Evolutionary conservation across 2,329 filamentous ascomycete species (phyloP), one percentile per base, ranked within the genome.

Genomic region (Alternaria triticina): DNA sequence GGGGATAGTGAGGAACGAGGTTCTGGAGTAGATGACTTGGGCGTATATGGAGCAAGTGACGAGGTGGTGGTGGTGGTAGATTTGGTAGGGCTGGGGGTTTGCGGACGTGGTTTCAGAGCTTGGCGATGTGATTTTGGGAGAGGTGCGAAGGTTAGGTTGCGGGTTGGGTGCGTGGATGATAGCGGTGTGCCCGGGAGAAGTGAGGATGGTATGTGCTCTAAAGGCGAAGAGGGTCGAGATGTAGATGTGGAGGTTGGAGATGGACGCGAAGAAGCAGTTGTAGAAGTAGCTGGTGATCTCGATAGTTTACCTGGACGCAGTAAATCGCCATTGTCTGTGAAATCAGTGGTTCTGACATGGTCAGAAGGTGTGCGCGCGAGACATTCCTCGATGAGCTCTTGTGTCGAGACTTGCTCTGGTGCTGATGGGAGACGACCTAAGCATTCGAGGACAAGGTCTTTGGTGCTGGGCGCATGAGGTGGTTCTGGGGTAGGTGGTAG

Each of bases 151-250:
- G 40, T 22, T 1, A 6, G 3, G 17, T 55, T 33, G 1, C 7
- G 17, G 3, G 49, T 15, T 51, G 17, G 28, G 0, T 36, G 11
- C 2, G 40, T 33, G 2, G 5, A 33, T 25, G 25, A 2, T 1
- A 23, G 25, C 3, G 36, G 36, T 11, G 5, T 22, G 5, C 40
- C 52, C 1, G 40, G 52, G n/a, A 25, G 40, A 3, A 55, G 25
- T 3, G 33, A 45, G 1, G 12, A 8, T 1, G 52, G 40, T 5
- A 55, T 45, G 6, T 6, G 5, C 0, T 17, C n/a, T 40, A 3
- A 40, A 0, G 36, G 36, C 3, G 36, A 40, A 0, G n/a, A 40
- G 0, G n/a, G 36, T 0, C 36, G 36, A 1, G 36, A 40, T 0
- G 4, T 3, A 3, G 36, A 40, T 17, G 33, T 9, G 1, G 2